phyloP scores from a whole-genome alignment of 768 basidiomycete species.

The Trametes maxima region DNA sequence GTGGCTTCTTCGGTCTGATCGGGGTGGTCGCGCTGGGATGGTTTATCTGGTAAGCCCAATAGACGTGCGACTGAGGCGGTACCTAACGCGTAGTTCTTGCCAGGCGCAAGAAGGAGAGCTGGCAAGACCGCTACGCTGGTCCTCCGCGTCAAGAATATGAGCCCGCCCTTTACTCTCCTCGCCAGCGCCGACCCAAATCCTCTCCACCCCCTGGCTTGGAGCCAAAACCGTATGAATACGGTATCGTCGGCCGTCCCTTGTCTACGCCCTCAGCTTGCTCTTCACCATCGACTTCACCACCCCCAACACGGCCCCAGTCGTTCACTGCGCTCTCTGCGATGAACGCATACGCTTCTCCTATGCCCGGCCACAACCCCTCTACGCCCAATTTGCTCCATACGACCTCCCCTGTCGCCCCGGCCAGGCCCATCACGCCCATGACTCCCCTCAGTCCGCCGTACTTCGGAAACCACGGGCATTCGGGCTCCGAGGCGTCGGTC shows the following conservation, averaged over 20 bases:
- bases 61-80: conserved; percentile 23
- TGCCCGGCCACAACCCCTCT: not conserved
- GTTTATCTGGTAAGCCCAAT: conserved; percentile 47
- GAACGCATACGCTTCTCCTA: not conserved
- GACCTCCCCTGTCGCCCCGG: conserved; percentile 2
- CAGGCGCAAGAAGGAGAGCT: conserved; percentile 46
- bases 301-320: conserved; percentile 20
- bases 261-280: conserved; percentile 16
- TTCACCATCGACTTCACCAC: conserved; percentile 18
- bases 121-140: conserved; percentile 6
- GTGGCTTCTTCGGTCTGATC: conserved; percentile 55
- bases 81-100: conserved; percentile 2
- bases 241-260: conserved; percentile 48
- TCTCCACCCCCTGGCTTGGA: conserved; percentile 35
- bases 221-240: conserved; percentile 65
- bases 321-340: conserved; percentile 20
- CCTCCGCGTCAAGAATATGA: conserved; percentile 8
- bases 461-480: not conserved
- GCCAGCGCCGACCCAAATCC: not conserved
- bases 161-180: not conserved
- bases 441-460: conserved; percentile 1
- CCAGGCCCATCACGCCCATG: conserved; percentile 11
- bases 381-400: conserved; percentile 9
- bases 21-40: conserved; percentile 48
- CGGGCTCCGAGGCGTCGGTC: conserved; percentile 13